phyloP scores from a whole-genome alignment of 2,329 filamentous ascomycete genomes.

The Fusarium robinianum region DNA sequence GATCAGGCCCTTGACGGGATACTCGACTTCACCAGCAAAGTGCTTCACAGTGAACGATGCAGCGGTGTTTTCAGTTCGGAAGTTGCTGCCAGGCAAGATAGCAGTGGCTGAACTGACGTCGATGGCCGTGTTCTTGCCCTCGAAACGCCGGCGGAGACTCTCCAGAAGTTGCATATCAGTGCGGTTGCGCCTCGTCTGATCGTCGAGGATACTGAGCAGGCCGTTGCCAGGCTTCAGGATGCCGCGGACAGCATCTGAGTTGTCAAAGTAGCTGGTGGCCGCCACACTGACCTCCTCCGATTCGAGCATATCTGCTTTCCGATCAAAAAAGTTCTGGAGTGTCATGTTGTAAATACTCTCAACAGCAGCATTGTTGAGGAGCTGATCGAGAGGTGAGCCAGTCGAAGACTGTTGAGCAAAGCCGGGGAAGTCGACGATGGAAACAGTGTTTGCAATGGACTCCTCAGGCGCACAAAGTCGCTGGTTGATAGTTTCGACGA shows the following conservation, averaged over 20 bases:
- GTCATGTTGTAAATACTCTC: slow-evolving; percentile 93
- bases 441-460: slow-evolving; percentile 88
- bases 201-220: slow-evolving; percentile 89
- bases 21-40: slow-evolving; percentile 96
- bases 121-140: slow-evolving; percentile 92
- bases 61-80: slow-evolving; percentile 78
- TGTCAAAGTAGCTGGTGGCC: slow-evolving; percentile 96
- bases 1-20: slow-evolving; percentile 81
- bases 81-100: slow-evolving; percentile 85
- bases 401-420: slow-evolving; percentile 86
- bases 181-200: slow-evolving; percentile 88
- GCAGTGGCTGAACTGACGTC: slow-evolving; percentile 74
- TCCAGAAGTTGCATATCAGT: slow-evolving; percentile 90
- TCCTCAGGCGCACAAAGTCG: slow-evolving; percentile 86
- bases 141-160: slow-evolving; percentile 88
- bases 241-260: slow-evolving; percentile 90
- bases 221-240: slow-evolving; percentile 92
- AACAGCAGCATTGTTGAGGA: slow-evolving; percentile 91
- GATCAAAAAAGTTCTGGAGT: slow-evolving; percentile 93
- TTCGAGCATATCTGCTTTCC: slow-evolving; percentile 89
- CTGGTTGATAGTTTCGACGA: slow-evolving; percentile 92
- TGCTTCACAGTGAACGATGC: slow-evolving; percentile 90
- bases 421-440: slow-evolving; percentile 94
- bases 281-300: slow-evolving; percentile 90
- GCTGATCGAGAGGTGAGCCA: slow-evolving; percentile 83